Evolutionary conservation across 768 basidiomycete species (phyloP), one percentile per base, ranked within the genome.

Genomic region (Boletus sensibilis): DNA sequence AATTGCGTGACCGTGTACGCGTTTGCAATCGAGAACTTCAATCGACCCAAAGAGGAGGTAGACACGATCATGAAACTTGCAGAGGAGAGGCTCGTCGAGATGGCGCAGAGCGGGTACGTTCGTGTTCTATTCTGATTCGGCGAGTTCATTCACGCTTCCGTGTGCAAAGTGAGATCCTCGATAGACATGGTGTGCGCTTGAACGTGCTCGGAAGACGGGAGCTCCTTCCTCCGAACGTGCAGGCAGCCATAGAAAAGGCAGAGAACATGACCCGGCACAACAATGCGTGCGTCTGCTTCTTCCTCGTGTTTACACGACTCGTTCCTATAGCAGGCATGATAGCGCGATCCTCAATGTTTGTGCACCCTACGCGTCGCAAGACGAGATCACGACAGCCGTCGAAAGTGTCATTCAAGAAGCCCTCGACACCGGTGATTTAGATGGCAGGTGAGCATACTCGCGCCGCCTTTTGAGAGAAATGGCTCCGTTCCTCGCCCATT

Each of bases 1-100:
- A 80, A 76, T 56, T 93, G 89, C 57, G 94, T 98, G 25, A 87
- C 92, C 2, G 91, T 88, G n/a, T 99, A 96, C 64, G 93, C 94
- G n/a, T 99, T 99, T 73, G 84, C 94, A 1, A 94, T 98, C 57
- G 96, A 98, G 64, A 99, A 98, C 74, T 98, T 98, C 76, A 91
- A 91, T 58, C 82, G 97, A 21, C 81, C 88, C 1, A 76, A 82
- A 52, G 87, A 87, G 5, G 97, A 99, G 70, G 93, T 99, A 2
- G 84, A 88, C 25, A 84, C 85, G 2, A 78, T 98, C 63, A 94
- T 99, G 93, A 71, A 75, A n/a, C 71, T 99, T 46, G 89, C 90
- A 1, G 86, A 92, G 68, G 78, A 79, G 16, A 86, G 88, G 59
- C 78, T 98, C 29, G 67, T 86, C 35, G 92, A 96, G 69, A 76